These are phyloP conservation scores for Pichia manshurica DNA, from an alignment of 805 yeast genomes.

Conservation along the genomic window DNA sequence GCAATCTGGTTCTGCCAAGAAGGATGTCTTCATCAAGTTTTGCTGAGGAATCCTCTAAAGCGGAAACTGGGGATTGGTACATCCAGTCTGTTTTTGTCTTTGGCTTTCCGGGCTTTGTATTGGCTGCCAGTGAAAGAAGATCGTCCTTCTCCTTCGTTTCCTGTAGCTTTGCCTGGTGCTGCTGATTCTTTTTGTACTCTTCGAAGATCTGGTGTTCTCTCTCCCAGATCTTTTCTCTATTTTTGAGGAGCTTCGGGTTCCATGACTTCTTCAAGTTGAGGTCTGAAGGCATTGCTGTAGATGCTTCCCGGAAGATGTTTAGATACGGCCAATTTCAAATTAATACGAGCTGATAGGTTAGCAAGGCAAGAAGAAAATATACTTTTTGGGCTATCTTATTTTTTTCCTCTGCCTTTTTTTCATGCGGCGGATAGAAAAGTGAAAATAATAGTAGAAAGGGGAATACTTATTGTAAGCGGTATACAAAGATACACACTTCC, in stretches of 20 bases:
- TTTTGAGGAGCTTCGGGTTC: slow-evolving; percentile 86
- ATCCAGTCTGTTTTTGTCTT: slow-evolving; percentile 67
- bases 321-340: too few relatives aligned
- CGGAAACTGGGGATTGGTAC: slow-evolving; percentile 52
- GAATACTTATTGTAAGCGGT: too few relatives aligned
- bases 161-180: slow-evolving; percentile 56
- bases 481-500: too few relatives aligned
- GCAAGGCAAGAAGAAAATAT: too few relatives aligned
- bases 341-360: too few relatives aligned
- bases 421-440: too few relatives aligned
- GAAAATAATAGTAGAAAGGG: too few relatives aligned
- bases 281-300: slow-evolving; percentile 52
- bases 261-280: slow-evolving; percentile 89
- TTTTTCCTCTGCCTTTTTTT: too few relatives aligned
- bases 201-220: slow-evolving; percentile 69
- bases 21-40: slow-evolving; percentile 46
- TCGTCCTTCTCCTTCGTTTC: slow-evolving; percentile 58
- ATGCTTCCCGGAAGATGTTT: too few relatives aligned
- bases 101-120: slow-evolving; percentile 27
- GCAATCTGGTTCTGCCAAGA: slow-evolving; percentile 44
- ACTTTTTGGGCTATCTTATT: too few relatives aligned
- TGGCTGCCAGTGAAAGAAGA: slow-evolving; percentile 29
- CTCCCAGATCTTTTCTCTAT: slow-evolving; percentile 80
- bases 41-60: slow-evolving; percentile 17
- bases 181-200: slow-evolving; percentile 61